Percentiles rank a stretch among this genome's conserved stretches.
These are phyloP conservation scores for Euptelea pleiosperma DNA, from an alignment of 164 flowering plant genomes.

Conservation along the genomic window DNA sequence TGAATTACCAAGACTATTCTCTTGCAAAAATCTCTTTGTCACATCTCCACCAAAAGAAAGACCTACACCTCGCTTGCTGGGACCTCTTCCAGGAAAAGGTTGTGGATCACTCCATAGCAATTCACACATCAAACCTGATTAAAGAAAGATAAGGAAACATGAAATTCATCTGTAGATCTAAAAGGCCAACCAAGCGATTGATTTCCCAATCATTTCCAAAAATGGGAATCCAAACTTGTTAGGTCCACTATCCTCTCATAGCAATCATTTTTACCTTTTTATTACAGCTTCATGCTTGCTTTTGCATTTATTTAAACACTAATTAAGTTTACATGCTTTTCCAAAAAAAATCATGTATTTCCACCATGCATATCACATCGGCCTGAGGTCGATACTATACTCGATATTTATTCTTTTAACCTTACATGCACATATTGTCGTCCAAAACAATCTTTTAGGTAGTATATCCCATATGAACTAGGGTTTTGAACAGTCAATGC, in stretches of 20 bases:
- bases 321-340: too few relatives aligned
- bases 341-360: too few relatives aligned
- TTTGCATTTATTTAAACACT: too few relatives aligned
- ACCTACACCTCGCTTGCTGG: constrained; percentile 97
- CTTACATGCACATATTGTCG: too few relatives aligned
- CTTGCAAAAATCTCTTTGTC: constrained; percentile 82
- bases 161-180: background rate
- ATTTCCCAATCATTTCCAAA: too few relatives aligned
- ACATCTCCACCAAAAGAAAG: constrained; percentile 96
- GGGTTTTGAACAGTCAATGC: too few relatives aligned
- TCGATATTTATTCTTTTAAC: too few relatives aligned
- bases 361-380: too few relatives aligned
- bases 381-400: too few relatives aligned
- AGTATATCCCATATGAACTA: background rate
- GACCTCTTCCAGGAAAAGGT: constrained; percentile 88
- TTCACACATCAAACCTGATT: constrained; percentile 95
- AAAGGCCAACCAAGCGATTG: background rate
- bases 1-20: constrained; percentile 72
- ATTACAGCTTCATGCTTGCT: too few relatives aligned
- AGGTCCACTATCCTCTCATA: too few relatives aligned
- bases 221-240: too few relatives aligned
- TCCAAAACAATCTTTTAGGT: background rate
- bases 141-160: background rate
- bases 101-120: constrained; percentile 99
- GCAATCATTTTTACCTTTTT: background rate